These are phyloP conservation scores for Trichophyton rubrum DNA, from an alignment of 2,329 filamentous ascomycete genomes.

Conservation along the genomic window DNA sequence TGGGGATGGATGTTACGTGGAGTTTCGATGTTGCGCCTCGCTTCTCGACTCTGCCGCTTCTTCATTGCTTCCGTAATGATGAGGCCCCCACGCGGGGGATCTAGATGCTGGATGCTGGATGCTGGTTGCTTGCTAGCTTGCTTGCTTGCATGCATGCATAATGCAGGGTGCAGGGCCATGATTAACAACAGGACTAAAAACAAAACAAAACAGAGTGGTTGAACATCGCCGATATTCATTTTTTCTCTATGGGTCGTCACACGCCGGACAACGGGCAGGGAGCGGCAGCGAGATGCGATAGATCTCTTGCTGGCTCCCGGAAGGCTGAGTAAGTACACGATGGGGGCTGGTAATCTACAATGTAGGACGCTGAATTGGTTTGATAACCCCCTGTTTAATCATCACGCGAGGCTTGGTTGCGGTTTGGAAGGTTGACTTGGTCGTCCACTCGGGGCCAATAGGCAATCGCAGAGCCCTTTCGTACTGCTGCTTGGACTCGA, in stretches of 20 bases:
- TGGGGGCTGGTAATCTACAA: slow-evolving; percentile 24
- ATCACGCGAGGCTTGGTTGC: slow-evolving; percentile 79
- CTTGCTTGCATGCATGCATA: background rate
- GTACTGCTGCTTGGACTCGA: slow-evolving; percentile 77
- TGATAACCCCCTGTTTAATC: slow-evolving; percentile 81
- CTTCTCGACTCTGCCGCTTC: background rate
- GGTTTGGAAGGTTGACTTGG: slow-evolving; percentile 88
- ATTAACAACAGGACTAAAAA: background rate
- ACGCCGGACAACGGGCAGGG: background rate
- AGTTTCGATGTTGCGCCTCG: background rate
- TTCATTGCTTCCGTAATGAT: background rate
- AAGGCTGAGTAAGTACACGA: slow-evolving; percentile 1
- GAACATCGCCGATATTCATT: background rate
- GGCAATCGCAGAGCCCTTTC: slow-evolving; percentile 77
- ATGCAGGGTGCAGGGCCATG: background rate
- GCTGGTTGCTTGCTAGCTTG: background rate
- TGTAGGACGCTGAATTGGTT: slow-evolving; percentile 69
- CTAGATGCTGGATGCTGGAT: background rate
- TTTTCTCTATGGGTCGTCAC: background rate
- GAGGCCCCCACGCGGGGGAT: background rate
- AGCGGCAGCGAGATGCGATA: background rate
- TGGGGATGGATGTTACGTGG: background rate
- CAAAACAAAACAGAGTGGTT: background rate
- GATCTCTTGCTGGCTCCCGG: background rate
- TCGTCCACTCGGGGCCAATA: slow-evolving; percentile 87